These are phyloP conservation scores for Metschnikowia kunwiensis DNA, from an alignment of 805 yeast genomes.

Conservation along the genomic window DNA sequence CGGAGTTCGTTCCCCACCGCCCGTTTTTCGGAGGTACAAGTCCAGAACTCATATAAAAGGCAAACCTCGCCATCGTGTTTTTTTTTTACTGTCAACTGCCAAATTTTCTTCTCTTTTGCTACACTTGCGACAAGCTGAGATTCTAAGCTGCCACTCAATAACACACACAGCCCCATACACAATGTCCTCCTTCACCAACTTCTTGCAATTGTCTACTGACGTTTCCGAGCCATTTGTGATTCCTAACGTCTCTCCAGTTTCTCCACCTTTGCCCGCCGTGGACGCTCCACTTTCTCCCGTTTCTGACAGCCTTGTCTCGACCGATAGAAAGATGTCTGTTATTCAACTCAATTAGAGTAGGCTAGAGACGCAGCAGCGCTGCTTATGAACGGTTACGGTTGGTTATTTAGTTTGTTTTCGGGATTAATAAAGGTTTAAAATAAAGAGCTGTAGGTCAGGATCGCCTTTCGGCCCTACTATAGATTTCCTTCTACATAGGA, in stretches of 20 bases:
- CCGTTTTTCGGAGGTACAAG: conserved; percentile 19
- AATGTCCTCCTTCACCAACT: conserved; percentile 28
- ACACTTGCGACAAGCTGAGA: not conserved
- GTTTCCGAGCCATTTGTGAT: conserved; percentile 62
- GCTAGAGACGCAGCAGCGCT: too few relatives aligned
- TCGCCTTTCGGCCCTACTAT: too few relatives aligned
- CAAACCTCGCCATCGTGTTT: not conserved
- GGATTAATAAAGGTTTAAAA: too few relatives aligned
- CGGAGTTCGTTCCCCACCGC: conserved; percentile 17
- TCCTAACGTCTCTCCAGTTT: conserved; percentile 59
- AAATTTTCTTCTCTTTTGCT: not conserved
- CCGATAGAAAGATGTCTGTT: conserved; percentile 24
- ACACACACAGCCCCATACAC: not conserved
- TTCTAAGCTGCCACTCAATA: not conserved
- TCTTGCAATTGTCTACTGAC: conserved; percentile 55
- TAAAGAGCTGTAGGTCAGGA: too few relatives aligned
- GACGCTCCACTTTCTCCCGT: conserved; percentile 11
- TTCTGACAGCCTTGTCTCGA: conserved; percentile 15
- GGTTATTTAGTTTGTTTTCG: too few relatives aligned
- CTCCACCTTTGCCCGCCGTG: conserved; percentile 21
- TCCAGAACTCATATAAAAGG: conserved; percentile 17
- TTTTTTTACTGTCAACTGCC: not conserved
- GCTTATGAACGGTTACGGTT: too few relatives aligned
- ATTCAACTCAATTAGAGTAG: conserved; percentile 26
- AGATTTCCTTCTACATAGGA: too few relatives aligned